Conservation (phyloP, 306 rosid species). For the Quercus robur region DNA sequence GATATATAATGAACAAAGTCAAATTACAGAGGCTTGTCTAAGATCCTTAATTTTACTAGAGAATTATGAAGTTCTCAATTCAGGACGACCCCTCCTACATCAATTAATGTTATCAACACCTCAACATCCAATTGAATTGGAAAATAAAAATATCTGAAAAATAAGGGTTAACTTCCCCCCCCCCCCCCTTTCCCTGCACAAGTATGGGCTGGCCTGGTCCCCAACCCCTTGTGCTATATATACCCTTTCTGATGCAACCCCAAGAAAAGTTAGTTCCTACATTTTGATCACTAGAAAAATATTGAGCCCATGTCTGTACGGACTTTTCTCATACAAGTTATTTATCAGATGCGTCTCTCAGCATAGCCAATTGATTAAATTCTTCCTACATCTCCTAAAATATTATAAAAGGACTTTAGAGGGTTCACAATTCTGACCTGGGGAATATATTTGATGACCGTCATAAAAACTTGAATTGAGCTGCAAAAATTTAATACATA, state of each 20-base stretch:
- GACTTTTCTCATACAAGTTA: neutral
- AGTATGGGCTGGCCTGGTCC: too few relatives aligned
- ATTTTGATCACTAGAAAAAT: neutral
- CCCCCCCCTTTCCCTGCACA: too few relatives aligned
- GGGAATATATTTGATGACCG: slow-evolving; percentile 81
- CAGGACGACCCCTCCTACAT: neutral
- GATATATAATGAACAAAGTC: too few relatives aligned
- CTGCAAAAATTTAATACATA: slow-evolving; percentile 46
- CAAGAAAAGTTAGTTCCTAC: neutral
- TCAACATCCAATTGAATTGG: neutral
- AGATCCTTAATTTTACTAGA: too few relatives aligned
- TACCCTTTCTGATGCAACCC: neutral
- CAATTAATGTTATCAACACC: neutral
- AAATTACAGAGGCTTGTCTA: too few relatives aligned
- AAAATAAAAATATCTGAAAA: too few relatives aligned
- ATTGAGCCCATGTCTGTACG: neutral
- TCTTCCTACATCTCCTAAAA: neutral
- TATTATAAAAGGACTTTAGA: neutral
- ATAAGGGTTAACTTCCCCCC: too few relatives aligned
- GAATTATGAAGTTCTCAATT: neutral
- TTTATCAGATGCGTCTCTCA: neutral
- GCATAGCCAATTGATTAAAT: neutral
- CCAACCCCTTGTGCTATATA: neutral
- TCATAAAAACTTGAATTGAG: slow-evolving; percentile 78
- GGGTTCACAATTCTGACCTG: slow-evolving; percentile 51